A percentile compares a stretch with the other conserved stretches of the same genome.
Conservation (phyloP, 306 rosid species). For the Prunus kanzakura region DNA sequence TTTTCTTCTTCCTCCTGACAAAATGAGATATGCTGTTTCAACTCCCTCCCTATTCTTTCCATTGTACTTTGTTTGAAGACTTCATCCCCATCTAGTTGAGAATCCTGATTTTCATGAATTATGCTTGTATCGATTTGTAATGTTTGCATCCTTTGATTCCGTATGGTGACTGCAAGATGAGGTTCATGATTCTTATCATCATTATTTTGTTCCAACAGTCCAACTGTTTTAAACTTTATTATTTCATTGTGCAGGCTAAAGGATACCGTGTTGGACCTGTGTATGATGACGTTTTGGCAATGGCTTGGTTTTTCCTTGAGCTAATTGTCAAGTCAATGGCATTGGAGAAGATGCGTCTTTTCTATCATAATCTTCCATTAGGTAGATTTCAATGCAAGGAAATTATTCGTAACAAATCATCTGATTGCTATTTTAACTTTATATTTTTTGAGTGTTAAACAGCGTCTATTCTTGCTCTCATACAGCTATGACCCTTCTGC, state of each 20-base stretch:
- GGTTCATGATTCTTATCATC: conserved; percentile 5
- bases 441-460: background rate
- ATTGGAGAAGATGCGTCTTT: conserved; percentile 88
- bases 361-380: conserved; percentile 83
- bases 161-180: background rate
- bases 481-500: background rate
- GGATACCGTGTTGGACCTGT: conserved; percentile 99
- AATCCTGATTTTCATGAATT: background rate
- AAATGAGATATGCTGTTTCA: background rate
- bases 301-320: conserved; percentile 99
- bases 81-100: background rate
- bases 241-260: conserved; percentile 73
- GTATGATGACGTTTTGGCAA: conserved; percentile 96
- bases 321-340: conserved; percentile 98
- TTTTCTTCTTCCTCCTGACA: background rate
- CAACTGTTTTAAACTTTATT: conserved; percentile 14
- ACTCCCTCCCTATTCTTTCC: background rate
- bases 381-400: conserved; percentile 44
- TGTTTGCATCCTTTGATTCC: background rate
- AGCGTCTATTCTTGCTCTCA: background rate
- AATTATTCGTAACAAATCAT: background rate
- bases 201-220: conserved; percentile 14
- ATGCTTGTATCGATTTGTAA: background rate
- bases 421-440: background rate
- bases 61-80: background rate